These are phyloP conservation scores for Akanthomyces lecanii DNA, from an alignment of 2,329 filamentous ascomycete species.

Conservation along the genomic window DNA sequence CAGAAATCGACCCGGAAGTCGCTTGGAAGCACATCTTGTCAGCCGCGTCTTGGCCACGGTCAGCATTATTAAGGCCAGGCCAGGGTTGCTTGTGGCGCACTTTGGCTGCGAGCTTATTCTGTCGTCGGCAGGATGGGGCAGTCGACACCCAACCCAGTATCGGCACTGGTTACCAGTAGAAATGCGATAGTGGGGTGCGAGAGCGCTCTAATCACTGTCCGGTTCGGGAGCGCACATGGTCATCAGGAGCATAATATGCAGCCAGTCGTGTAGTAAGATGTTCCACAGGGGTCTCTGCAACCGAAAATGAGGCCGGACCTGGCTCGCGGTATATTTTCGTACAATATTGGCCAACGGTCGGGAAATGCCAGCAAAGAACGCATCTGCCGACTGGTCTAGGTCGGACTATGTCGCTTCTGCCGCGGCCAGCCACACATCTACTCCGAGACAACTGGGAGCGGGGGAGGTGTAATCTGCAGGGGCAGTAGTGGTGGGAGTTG, in stretches of 20 bases:
- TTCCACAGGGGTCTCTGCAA: not conserved
- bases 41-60: slow-evolving; percentile 7
- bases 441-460: slow-evolving; percentile 9
- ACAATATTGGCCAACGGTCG: not conserved
- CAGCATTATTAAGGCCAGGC: slow-evolving; percentile 11
- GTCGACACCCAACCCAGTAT: slow-evolving; percentile 10
- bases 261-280: slow-evolving; percentile 4
- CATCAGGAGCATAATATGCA: not conserved
- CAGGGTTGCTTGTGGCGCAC: not conserved
- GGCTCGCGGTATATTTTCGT: not conserved
- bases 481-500: not conserved
- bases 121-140: not conserved
- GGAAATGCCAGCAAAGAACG: not conserved
- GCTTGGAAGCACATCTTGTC: not conserved
- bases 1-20: not conserved
- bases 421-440: slow-evolving; percentile 5
- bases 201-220: not conserved
- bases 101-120: not conserved
- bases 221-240: not conserved
- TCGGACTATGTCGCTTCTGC: not conserved
- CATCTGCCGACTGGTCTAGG: slow-evolving; percentile 6
- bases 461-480: not conserved
- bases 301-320: not conserved
- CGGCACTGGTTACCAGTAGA: not conserved
- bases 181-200: not conserved